Percentiles rank a stretch among this genome's conserved stretches.
phyloP scores from a whole-genome alignment of 257 asterid species.

The Nyctanthes arbortristis region DNA sequence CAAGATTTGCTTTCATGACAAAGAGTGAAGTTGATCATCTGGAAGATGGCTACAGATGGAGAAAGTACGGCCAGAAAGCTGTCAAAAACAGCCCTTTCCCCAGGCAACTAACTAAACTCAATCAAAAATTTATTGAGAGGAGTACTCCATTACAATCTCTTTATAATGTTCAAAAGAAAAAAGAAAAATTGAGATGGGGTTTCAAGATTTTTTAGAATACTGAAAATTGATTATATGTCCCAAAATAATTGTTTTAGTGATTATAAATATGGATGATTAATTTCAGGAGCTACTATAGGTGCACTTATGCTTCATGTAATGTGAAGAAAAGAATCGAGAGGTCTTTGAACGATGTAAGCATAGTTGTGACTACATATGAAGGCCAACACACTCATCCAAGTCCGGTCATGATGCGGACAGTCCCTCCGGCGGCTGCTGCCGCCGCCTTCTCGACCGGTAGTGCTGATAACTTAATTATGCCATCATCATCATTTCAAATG shows the following conservation, averaged over 20 bases:
- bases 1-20: slow-evolving; percentile 88
- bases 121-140: no score
- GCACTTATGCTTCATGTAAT: slow-evolving; percentile 69
- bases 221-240: no score
- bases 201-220: no score
- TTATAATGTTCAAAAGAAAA: no score
- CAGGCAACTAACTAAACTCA: slow-evolving; percentile 41
- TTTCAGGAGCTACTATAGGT: slow-evolving; percentile 77
- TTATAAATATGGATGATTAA: no score
- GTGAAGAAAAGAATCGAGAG: slow-evolving; percentile 88
- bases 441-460: slow-evolving; percentile 10
- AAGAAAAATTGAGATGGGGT: no score
- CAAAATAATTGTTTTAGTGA: no score
- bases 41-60: slow-evolving; percentile 87
- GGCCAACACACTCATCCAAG: slow-evolving; percentile 76
- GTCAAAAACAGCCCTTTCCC: slow-evolving; percentile 87
- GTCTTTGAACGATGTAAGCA: slow-evolving; percentile 48
- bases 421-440: slow-evolving; percentile 14
- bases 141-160: no score
- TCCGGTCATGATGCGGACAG: slow-evolving; percentile 41
- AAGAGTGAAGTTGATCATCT: slow-evolving; percentile 80
- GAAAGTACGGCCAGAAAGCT: slow-evolving; percentile 90
- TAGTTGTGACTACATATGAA: slow-evolving; percentile 76
- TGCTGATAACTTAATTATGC: not conserved
- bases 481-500: slow-evolving; percentile 12